phyloP scores from a whole-genome alignment of 2,329 filamentous ascomycete species.

The Curvularia hawaiiensis region DNA sequence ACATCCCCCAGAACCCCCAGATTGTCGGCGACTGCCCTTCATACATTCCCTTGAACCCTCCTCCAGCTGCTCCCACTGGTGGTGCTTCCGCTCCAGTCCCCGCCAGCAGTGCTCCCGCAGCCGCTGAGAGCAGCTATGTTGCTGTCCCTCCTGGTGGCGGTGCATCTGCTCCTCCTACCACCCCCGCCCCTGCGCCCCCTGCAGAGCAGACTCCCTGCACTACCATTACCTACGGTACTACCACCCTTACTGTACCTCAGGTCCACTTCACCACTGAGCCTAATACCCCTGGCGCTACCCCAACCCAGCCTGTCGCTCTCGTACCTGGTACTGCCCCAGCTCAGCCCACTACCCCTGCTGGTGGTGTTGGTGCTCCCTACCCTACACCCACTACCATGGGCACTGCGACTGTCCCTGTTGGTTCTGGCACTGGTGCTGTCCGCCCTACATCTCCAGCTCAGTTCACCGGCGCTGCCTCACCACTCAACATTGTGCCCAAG shows the following conservation, averaged over 20 bases:
- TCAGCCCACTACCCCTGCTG: constrained; percentile 24
- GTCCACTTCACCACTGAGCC: constrained; percentile 51
- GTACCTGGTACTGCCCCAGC: constrained; percentile 42
- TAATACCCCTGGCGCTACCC: constrained; percentile 32
- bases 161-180: constrained; percentile 8
- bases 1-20: constrained; percentile 77
- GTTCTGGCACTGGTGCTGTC: constrained; percentile 33
- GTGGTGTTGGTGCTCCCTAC: constrained; percentile 22
- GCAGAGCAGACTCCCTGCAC: constrained; percentile 34
- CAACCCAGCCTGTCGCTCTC: constrained; percentile 44
- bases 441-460: constrained; percentile 29
- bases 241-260: constrained; percentile 53
- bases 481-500: constrained; percentile 28
- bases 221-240: constrained; percentile 51
- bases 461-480: constrained; percentile 45
- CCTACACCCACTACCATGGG: constrained; percentile 32
- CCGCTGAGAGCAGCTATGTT: constrained; percentile 17
- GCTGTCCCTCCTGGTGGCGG: constrained; percentile 12
- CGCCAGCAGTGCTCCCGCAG: constrained; percentile 15
- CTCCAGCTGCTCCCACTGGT: constrained; percentile 25
- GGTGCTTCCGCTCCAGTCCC: constrained; percentile 10
- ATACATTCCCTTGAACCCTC: constrained; percentile 54
- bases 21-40: constrained; percentile 77
- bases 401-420: constrained; percentile 19
- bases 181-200: constrained; percentile 2